phyloP scores from a whole-genome alignment of 768 basidiomycete genomes.

The Tephrocybe sp. region DNA sequence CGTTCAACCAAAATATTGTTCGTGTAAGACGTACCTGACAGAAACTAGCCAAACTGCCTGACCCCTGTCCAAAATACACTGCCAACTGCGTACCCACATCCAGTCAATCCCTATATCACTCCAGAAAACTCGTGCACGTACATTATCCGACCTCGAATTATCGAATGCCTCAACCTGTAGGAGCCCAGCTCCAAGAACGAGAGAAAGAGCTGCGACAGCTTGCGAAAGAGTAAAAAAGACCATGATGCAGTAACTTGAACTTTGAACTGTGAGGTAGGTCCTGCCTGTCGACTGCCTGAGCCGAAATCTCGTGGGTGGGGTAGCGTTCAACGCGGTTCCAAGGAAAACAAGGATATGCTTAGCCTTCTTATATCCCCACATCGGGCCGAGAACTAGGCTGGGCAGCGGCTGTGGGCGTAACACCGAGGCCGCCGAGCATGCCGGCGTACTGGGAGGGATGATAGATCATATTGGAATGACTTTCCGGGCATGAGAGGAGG shows the following conservation, averaged over 20 bases:
- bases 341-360: not conserved
- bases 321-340: slow-evolving; percentile 1
- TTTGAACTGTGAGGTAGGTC: too few species aligned
- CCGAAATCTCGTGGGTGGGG: slow-evolving; percentile 1
- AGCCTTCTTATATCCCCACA: not conserved
- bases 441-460: too few species aligned
- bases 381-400: too few species aligned
- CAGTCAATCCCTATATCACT: not conserved
- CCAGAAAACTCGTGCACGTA: not conserved
- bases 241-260: too few species aligned
- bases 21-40: slow-evolving; percentile 42
- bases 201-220: not conserved
- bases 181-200: not conserved
- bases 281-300: slow-evolving; percentile 3
- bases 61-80: slow-evolving; percentile 52
- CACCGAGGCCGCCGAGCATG: too few species aligned
- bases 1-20: too few species aligned
- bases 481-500: too few species aligned
- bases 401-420: too few species aligned
- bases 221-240: not conserved
- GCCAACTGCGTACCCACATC: slow-evolving; percentile 20
- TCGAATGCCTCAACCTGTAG: not conserved
- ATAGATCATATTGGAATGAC: too few species aligned
- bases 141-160: not conserved
- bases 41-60: slow-evolving; percentile 44